phyloP scores from a whole-genome alignment of 768 basidiomycete species.

The Leucocoprinus leucothites region DNA sequence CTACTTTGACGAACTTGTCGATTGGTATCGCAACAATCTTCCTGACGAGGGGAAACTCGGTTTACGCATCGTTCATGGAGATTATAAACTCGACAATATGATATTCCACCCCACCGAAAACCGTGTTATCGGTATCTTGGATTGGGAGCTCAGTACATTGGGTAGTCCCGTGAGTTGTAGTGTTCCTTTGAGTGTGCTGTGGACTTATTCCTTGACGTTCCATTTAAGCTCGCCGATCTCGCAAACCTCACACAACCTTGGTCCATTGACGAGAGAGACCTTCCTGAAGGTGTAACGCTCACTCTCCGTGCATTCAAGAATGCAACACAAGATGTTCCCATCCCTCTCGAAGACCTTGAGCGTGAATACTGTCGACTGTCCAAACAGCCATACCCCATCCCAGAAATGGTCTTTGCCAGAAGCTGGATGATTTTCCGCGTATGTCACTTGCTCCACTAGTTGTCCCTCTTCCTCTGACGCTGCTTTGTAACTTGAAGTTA shows the following conservation, averaged over 20 bases:
- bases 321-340: slow-evolving; percentile 49
- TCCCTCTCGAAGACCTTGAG: slow-evolving; percentile 71
- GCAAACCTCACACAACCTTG: slow-evolving; percentile 89
- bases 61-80: slow-evolving; percentile 90
- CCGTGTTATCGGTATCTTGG: slow-evolving; percentile 89
- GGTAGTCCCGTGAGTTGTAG: slow-evolving; percentile 74
- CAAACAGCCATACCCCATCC: slow-evolving; percentile 68
- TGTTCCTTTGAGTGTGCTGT: too few relatives aligned
- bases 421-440: slow-evolving; percentile 88
- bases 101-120: slow-evolving; percentile 93
- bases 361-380: slow-evolving; percentile 74
- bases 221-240: slow-evolving; percentile 72
- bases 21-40: slow-evolving; percentile 72
- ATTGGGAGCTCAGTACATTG: slow-evolving; percentile 97
- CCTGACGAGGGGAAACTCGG: slow-evolving; percentile 78
- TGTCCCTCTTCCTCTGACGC: neutral
- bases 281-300: slow-evolving; percentile 26
- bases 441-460: slow-evolving; percentile 21
- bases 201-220: neutral
- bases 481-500: slow-evolving; percentile 31
- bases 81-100: slow-evolving; percentile 97
- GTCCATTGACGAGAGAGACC: slow-evolving; percentile 47
- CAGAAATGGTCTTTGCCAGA: slow-evolving; percentile 73
- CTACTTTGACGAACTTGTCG: slow-evolving; percentile 63
- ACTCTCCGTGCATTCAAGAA: slow-evolving; percentile 64